Evolutionary conservation across 1,139 yeast genomes (phyloP), one percentile per base, ranked within the genome.

Genomic region (Sporopachydermia cereana): DNA sequence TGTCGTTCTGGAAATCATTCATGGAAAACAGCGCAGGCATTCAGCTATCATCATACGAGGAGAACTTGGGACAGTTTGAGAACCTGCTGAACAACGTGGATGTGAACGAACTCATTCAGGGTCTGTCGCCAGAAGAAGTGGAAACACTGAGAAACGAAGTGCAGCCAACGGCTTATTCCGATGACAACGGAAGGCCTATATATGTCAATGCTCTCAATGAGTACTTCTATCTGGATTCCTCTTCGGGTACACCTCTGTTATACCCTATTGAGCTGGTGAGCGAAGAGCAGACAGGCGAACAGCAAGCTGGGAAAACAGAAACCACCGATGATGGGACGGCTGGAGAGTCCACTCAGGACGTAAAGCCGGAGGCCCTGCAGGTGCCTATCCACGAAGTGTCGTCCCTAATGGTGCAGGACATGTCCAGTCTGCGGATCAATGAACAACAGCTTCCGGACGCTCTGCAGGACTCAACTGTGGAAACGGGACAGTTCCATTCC

Each of bases 1-100:
- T 76, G 1, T 72, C 72, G 45, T 82, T 82, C 57, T 82, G 93
- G 86, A 84, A 83, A 58, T 72, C 71, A 43, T 82, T 84, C 58
- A 71, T 83, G 53, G 93, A 84, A 56, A 76, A 79, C 48, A 77
- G 86, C 29, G 89, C 91, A 2, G 77, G 30, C 30, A 80, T 55
- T 86, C 78, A 23, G 77, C 76, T 50, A 60, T 80, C 27, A 65
- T 72, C 21, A 76, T 48, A 47, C 4, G 51, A 46, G 3, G 53
- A 44, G 18, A 46, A 47, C 7, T n/a, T 34, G 20, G 9, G 41
- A 7, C 16, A 9, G 9, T n/a, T 9, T 7, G 41, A 9, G 41
- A 34, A 9, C 20, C 16, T 9, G 41, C 16, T 34, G 7, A n/a
- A 12, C 17, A 9, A 34, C 9, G 41, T 34, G 17, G 50, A 45